Evolutionary conservation across 352 stramenopile species (phyloP).

Genomic region (Poterioochromonas sp.): DNA sequence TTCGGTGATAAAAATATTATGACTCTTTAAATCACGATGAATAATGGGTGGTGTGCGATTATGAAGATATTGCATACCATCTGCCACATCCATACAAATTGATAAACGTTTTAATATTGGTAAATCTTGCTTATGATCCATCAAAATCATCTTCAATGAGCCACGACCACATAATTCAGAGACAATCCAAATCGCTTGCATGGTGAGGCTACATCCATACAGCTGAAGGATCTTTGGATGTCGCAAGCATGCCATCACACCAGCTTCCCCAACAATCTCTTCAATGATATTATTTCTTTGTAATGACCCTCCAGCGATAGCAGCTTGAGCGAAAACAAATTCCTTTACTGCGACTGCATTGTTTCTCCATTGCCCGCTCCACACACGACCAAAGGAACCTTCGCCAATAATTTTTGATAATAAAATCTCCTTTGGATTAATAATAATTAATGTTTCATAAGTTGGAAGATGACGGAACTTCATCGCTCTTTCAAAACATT

Average conservation of each 20-base stretch:
- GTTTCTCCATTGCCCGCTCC: constrained; percentile 85
- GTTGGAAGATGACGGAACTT: constrained; percentile 40
- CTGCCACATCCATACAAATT: constrained; percentile 54
- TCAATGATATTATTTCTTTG: constrained; percentile 51
- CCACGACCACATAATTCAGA: constrained; percentile 87
- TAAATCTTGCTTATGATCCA: constrained; percentile 34
- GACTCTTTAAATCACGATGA: constrained; percentile 77
- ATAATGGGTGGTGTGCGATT: constrained; percentile 63
- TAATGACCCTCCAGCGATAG: constrained; percentile 63
- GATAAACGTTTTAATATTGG: constrained; percentile 17
- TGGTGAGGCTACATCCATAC: constrained; percentile 90
- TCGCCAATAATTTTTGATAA: constrained; percentile 45
- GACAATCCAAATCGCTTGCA: constrained; percentile 90
- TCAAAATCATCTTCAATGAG: constrained; percentile 87
- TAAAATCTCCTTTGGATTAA: constrained; percentile 47
- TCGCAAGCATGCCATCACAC: constrained; percentile 61
- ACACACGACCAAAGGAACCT: constrained; percentile 73
- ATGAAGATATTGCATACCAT: constrained; percentile 77
- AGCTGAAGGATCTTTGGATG: constrained; percentile 97
- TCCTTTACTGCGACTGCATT: constrained; percentile 88
- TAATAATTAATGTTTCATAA: constrained; percentile 42
- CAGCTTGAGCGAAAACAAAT: constrained; percentile 47
- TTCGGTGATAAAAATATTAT: constrained; percentile 56
- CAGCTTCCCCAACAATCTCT: constrained; percentile 43
- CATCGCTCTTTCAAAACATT: constrained; percentile 43